Evolutionary conservation across 257 asterid genomes (phyloP).

Genomic region (Solanum sparsipilum): DNA sequence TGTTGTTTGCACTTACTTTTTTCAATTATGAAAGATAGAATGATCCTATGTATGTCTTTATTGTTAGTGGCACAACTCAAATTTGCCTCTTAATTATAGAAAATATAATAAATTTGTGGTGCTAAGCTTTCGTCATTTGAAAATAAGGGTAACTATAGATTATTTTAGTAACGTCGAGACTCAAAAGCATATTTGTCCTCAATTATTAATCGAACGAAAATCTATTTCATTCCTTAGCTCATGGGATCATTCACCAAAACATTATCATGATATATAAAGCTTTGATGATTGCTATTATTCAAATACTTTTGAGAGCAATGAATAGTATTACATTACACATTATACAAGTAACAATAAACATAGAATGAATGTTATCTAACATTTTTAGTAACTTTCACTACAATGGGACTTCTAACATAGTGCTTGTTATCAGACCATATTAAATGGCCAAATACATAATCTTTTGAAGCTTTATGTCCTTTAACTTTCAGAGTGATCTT

Average conservation of each 20-base stretch:
- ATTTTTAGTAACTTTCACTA: slow-evolving; percentile 24
- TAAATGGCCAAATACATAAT: slow-evolving; percentile 70
- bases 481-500: slow-evolving; percentile 30
- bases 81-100: not conserved
- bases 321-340: not conserved
- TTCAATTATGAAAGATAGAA: not conserved
- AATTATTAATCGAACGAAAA: not conserved
- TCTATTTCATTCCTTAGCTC: not conserved
- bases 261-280: not conserved
- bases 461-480: slow-evolving; percentile 10
- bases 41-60: not conserved
- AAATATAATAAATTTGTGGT: not conserved
- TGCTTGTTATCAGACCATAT: slow-evolving; percentile 84
- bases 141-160: not conserved
- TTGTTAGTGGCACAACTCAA: not conserved
- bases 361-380: not conserved
- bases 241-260: not conserved
- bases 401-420: slow-evolving; percentile 75
- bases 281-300: not conserved
- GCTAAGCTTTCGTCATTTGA: not conserved
- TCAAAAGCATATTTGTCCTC: not conserved
- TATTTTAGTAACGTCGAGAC: not conserved
- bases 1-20: too few relatives aligned
- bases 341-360: not conserved
- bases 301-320: not conserved